These are phyloP conservation scores for Exidia glandulosa DNA, from an alignment of 768 basidiomycete genomes.

Conservation along the genomic window DNA sequence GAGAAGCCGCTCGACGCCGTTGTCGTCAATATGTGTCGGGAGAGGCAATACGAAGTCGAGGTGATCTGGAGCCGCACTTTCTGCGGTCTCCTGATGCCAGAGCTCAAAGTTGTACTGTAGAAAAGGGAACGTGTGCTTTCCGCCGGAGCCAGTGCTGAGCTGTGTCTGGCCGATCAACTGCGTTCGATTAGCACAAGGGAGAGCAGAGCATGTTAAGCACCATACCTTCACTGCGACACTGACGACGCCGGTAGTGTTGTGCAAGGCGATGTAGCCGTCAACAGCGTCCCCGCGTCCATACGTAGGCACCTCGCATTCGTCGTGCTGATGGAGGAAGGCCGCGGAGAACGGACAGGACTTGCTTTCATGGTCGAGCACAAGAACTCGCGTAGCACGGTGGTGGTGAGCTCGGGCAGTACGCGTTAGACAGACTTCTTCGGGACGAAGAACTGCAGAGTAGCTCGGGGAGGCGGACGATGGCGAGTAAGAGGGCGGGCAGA, in stretches of 20 bases:
- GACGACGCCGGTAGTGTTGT: constrained; percentile 21
- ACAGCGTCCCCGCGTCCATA: constrained; percentile 36
- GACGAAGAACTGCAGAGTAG: constrained; percentile 45
- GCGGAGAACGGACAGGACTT: constrained; percentile 26
- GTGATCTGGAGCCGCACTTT: neutral
- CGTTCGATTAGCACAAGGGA: too few relatives aligned
- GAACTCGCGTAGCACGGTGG: constrained; percentile 19
- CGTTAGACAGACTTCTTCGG: constrained; percentile 43
- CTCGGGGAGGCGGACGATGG: constrained; percentile 41
- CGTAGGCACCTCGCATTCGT: constrained; percentile 24
- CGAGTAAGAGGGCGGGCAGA: constrained; percentile 39
- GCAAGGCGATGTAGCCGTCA: constrained; percentile 32
- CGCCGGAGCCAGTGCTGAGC: constrained; percentile 8
- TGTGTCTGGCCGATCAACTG: constrained; percentile 15
- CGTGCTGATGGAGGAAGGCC: constrained; percentile 31
- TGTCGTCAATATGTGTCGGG: neutral
- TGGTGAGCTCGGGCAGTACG: constrained; percentile 24
- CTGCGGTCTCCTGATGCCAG: constrained; percentile 11
- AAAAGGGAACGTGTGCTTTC: constrained; percentile 1
- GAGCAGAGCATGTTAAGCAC: neutral
- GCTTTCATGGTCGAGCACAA: constrained; percentile 29
- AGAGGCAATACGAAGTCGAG: neutral
- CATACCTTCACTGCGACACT: constrained; percentile 37
- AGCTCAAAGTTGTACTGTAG: constrained; percentile 6
- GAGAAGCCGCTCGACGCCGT: neutral